Evolutionary conservation across 495 filamentous ascomycete genomes (phyloP).

Genomic region (Parmelia sp.): DNA sequence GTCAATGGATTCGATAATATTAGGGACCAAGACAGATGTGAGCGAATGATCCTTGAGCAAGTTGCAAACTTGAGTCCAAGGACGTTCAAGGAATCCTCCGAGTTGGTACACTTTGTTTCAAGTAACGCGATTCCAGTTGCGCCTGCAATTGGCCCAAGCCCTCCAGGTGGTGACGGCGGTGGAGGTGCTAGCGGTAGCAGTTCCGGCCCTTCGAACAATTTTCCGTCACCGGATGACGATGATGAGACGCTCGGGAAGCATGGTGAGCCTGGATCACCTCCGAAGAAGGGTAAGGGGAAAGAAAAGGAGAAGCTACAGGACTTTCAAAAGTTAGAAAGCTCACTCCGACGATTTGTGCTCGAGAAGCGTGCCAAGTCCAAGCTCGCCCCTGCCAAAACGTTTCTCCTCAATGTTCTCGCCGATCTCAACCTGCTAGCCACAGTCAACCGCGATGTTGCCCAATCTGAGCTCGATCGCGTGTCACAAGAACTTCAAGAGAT

Average conservation of each 20-base stretch:
- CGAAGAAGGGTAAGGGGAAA: slow-evolving; percentile 80
- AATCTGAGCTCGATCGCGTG: slow-evolving; percentile 80
- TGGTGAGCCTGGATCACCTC: slow-evolving; percentile 40
- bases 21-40: slow-evolving; percentile 75
- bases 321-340: slow-evolving; percentile 81
- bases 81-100: slow-evolving; percentile 85
- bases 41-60: slow-evolving; percentile 89
- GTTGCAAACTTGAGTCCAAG: slow-evolving; percentile 75
- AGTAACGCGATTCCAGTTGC: slow-evolving; percentile 83
- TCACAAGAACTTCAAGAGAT: slow-evolving; percentile 71
- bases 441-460: slow-evolving; percentile 81
- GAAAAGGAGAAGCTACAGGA: slow-evolving; percentile 80
- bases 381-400: slow-evolving; percentile 90
- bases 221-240: slow-evolving; percentile 46
- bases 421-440: slow-evolving; percentile 76
- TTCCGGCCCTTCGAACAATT: slow-evolving; percentile 44
- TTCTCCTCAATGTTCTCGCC: slow-evolving; percentile 85
- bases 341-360: slow-evolving; percentile 85
- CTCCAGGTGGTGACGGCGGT: slow-evolving; percentile 42
- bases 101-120: slow-evolving; percentile 95
- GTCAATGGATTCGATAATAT: slow-evolving; percentile 97
- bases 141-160: slow-evolving; percentile 46
- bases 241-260: slow-evolving; percentile 38
- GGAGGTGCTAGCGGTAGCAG: slow-evolving; percentile 53
- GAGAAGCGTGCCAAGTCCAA: slow-evolving; percentile 95